These are phyloP conservation scores for Colletotrichum eleusines DNA, from an alignment of 2,329 filamentous ascomycete genomes.

Conservation along the genomic window DNA sequence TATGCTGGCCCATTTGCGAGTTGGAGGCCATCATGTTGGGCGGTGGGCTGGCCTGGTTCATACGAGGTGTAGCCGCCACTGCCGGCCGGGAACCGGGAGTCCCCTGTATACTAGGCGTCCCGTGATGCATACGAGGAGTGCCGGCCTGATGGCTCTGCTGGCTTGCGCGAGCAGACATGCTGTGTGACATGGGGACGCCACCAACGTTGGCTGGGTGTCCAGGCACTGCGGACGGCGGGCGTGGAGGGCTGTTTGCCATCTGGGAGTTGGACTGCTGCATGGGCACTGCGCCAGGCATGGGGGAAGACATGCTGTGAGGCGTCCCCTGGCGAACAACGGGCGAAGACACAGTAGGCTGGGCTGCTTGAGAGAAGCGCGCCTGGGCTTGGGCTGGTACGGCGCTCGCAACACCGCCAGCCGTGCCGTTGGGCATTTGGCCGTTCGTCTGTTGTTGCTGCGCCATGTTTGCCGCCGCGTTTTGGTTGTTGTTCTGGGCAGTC, in stretches of 20 bases:
- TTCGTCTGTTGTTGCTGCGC: slow-evolving; percentile 52
- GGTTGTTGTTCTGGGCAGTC: slow-evolving; percentile 46
- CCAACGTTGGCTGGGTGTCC: slow-evolving; percentile 62
- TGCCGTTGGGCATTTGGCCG: slow-evolving; percentile 55
- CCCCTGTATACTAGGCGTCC: slow-evolving; percentile 72
- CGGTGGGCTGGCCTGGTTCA: slow-evolving; percentile 72
- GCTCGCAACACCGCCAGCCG: slow-evolving; percentile 50
- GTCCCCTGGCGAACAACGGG: slow-evolving; percentile 74
- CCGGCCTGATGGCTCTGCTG: slow-evolving; percentile 74
- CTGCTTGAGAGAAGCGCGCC: slow-evolving; percentile 67
- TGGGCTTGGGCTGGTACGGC: slow-evolving; percentile 58
- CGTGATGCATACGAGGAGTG: slow-evolving; percentile 72
- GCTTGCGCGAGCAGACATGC: slow-evolving; percentile 73
- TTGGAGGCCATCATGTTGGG: slow-evolving; percentile 70
- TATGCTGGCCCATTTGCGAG: slow-evolving; percentile 64
- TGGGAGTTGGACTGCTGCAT: slow-evolving; percentile 77
- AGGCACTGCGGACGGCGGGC: slow-evolving; percentile 75
- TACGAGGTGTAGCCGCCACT: slow-evolving; percentile 69
- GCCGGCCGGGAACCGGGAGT: slow-evolving; percentile 68
- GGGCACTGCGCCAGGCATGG: slow-evolving; percentile 70
- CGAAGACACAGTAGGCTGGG: slow-evolving; percentile 75
- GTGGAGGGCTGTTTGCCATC: slow-evolving; percentile 75
- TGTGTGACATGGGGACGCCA: slow-evolving; percentile 70
- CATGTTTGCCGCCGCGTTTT: slow-evolving; percentile 44
- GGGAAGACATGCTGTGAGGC: slow-evolving; percentile 74